Evolutionary conservation across 2,329 filamentous ascomycete species (phyloP).

Genomic region (Raffaelea albimanens): DNA sequence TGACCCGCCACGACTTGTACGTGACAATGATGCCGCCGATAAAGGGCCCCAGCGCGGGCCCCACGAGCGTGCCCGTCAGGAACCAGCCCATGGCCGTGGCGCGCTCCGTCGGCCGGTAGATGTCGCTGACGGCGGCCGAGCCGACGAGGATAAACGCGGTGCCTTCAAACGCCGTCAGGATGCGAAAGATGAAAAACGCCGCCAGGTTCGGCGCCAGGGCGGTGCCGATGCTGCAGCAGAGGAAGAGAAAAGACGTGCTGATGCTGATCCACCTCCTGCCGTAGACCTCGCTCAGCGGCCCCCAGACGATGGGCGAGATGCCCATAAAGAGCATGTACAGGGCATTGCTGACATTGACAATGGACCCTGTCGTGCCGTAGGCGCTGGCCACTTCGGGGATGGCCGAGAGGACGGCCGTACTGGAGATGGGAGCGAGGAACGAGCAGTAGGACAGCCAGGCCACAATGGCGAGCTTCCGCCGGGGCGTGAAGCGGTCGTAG

Average conservation of each 20-base stretch:
- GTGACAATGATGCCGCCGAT: slow-evolving; percentile 63
- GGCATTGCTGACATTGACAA: slow-evolving; percentile 61
- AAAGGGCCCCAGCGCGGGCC: slow-evolving; percentile 54
- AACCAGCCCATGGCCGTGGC: slow-evolving; percentile 61
- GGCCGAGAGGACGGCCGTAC: slow-evolving; percentile 55
- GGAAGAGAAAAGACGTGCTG: slow-evolving; percentile 48
- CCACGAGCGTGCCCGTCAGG: slow-evolving; percentile 54
- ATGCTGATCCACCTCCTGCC: slow-evolving; percentile 46
- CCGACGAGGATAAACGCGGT: slow-evolving; percentile 61
- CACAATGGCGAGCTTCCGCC: slow-evolving; percentile 59
- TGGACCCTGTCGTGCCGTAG: slow-evolving; percentile 47
- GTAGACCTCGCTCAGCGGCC: slow-evolving; percentile 51
- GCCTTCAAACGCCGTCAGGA: slow-evolving; percentile 61
- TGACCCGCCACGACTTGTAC: slow-evolving; percentile 54
- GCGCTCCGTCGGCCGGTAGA: slow-evolving; percentile 51
- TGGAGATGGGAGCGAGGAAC: slow-evolving; percentile 63
- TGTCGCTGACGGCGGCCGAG: slow-evolving; percentile 49
- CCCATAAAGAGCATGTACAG: slow-evolving; percentile 66
- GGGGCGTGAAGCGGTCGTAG: slow-evolving; percentile 55
- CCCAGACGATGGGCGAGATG: slow-evolving; percentile 54
- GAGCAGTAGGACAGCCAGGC: slow-evolving; percentile 62
- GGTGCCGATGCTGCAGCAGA: slow-evolving; percentile 54
- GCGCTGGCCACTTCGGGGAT: slow-evolving; percentile 55
- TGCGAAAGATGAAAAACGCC: slow-evolving; percentile 58
- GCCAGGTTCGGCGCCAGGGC: slow-evolving; percentile 57